These are phyloP conservation scores for Pulchroboletus neoregius DNA, from an alignment of 1,284 basidiomycete genomes.

Conservation along the genomic window DNA sequence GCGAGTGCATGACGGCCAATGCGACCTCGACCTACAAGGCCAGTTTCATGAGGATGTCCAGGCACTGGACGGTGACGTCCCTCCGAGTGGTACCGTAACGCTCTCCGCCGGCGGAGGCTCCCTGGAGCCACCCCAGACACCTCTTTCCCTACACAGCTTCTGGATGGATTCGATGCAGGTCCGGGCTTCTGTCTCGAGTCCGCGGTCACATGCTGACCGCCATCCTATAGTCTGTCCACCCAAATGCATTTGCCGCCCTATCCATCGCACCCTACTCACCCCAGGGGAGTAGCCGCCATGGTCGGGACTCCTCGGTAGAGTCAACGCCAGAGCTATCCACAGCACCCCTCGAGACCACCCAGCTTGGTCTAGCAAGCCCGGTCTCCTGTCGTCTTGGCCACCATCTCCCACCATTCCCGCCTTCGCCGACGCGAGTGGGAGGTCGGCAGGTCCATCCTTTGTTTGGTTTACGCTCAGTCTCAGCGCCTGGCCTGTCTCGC, in stretches of 20 bases:
- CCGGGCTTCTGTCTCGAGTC: background rate
- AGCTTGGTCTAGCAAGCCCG: conserved; percentile 36
- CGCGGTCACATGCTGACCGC: conserved; percentile 22
- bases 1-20: conserved; percentile 68
- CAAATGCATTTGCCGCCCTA: conserved; percentile 47
- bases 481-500: conserved; percentile 28
- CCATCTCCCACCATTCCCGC: conserved; percentile 23
- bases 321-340: conserved; percentile 50
- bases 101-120: conserved; percentile 25
- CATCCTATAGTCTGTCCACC: conserved; percentile 31
- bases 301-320: conserved; percentile 47
- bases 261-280: conserved; percentile 51
- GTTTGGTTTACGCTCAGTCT: conserved; percentile 36
- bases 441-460: conserved; percentile 16
- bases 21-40: conserved; percentile 43
- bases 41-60: conserved; percentile 25
- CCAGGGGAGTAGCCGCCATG: conserved; percentile 37
- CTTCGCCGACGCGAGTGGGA: conserved; percentile 22
- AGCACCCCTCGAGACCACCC: conserved; percentile 42
- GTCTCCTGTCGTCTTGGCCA: conserved; percentile 28
- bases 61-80: conserved; percentile 16
- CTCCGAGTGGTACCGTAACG: conserved; percentile 18
- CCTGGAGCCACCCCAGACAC: conserved; percentile 20
- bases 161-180: conserved; percentile 27
- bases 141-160: conserved; percentile 19